Evolutionary conservation across 139 green algal genomes (phyloP), one percentile per base, ranked within the genome.

Genomic region (Picochlorum sp.): DNA sequence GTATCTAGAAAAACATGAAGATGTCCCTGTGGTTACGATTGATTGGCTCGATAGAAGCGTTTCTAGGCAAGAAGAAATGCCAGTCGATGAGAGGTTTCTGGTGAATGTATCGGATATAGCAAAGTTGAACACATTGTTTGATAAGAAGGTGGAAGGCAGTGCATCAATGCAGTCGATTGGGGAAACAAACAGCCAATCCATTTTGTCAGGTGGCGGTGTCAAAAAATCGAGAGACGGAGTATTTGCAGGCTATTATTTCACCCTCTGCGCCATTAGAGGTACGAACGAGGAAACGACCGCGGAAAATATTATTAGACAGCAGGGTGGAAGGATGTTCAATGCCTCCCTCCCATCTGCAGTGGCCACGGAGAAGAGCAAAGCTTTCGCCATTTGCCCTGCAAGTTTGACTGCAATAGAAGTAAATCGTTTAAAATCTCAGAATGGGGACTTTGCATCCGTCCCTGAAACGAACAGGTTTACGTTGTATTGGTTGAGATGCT

Each of bases 211-310:
- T 16, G 20, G n/a, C 2, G 51, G 0, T 32, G 20, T 9, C 9
- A 59, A 59, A 20, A 32, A 15, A 30, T 37, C 11, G 21, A 56
- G 16, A 3, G 34, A 14, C 41, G 65, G 71, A 18, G 21, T 44
- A 10, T 62, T 79, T 13, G 44, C 38, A 0, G 69, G 58, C 38
- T 70, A 55, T 75, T 79, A 72, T 63, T 83, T 83, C 55, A 83
- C 76, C 0, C 30, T 83, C 45, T 54, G 68, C 34, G 72, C 69
- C 6, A 41, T 83, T 41, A 34, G 65, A 45, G 20, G 50, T 50
- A 6, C 54, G 51, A 11, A 47, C 67, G n/a, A 38, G 59, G n/a
- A 45, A 21, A 24, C 21, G 11, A 1, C 37, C 45, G 11, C 61
- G 49, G 6, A 55, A 45, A 20, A 28, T 4, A 20, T 77, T 4